Percentiles rank a stretch among this genome's conserved stretches.
Conservation (phyloP, 331 rosid genomes). For the Spiraea crenata region DNA sequence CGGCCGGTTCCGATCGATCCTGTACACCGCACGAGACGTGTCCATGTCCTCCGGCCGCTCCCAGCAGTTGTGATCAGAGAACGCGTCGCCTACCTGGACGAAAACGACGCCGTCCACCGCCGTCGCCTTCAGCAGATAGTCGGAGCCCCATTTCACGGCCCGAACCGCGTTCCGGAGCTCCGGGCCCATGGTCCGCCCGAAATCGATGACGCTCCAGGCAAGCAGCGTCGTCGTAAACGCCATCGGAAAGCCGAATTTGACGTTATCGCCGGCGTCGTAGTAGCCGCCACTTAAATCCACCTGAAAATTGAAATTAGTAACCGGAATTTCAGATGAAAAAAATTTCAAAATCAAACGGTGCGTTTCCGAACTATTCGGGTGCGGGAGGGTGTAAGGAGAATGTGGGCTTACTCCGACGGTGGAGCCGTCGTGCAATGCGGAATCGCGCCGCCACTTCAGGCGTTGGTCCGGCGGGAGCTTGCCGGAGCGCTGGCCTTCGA, state of each 20-base stretch:
- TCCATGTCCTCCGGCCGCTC: slow-evolving; percentile 99
- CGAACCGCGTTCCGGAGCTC: slow-evolving; percentile 65
- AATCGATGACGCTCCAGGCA: slow-evolving; percentile 89
- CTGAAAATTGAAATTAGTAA: slow-evolving; percentile 40
- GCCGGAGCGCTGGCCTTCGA: slow-evolving; percentile 99
- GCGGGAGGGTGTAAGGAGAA: too few species aligned
- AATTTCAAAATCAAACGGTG: slow-evolving; percentile 7
- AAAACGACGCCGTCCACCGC: slow-evolving; percentile 63
- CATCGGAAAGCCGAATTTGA: slow-evolving; percentile 97
- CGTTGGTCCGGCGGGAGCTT: slow-evolving; percentile 82
- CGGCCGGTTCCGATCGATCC: slow-evolving; percentile 69
- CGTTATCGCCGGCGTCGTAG: slow-evolving; percentile 96
- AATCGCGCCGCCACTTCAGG: slow-evolving; percentile 82
- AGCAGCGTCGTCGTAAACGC: slow-evolving; percentile 86
- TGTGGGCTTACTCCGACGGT: slow-evolving; percentile 51
- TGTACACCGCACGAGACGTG: slow-evolving; percentile 72
- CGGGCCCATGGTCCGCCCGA: slow-evolving; percentile 72
- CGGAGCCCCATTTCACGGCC: slow-evolving; percentile 79
- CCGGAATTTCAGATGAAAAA: neutral
- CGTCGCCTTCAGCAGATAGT: slow-evolving; percentile 77
- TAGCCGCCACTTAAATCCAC: slow-evolving; percentile 86
- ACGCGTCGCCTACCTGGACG: slow-evolving; percentile 87
- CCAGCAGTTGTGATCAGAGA: slow-evolving; percentile 95
- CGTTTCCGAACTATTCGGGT: neutral
- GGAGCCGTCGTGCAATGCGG: slow-evolving; percentile 81